Evolutionary conservation across 352 stramenopile genomes (phyloP), one percentile per base, ranked within the genome.

Genomic region (Pythium vanterpoolii): DNA sequence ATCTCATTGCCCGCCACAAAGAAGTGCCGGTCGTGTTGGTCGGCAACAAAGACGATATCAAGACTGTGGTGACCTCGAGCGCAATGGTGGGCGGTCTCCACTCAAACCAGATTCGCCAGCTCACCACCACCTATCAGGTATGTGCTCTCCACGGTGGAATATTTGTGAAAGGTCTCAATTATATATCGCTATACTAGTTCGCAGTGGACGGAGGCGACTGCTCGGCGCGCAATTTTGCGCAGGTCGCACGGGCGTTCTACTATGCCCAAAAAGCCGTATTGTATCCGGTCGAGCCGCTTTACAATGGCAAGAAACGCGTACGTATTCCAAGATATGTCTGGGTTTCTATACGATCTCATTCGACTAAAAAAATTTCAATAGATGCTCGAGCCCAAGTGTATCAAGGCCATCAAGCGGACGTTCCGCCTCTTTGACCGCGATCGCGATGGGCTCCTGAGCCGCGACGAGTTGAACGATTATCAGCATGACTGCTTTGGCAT

Each of bases 401-500:
- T 87, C 13, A 91, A 90, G 44, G 87, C 84, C 1, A 93, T 96
- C 50, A 95, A 90, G 55, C 77, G 88, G n/a, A 79, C 83, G 5
- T 96, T 96, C 50, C 86, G 86, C 1, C 65, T 96, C 28, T 96
- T 93, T 60, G 89, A 96, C 45, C 75, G 74, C 13, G 85, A 95
- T 54, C 79, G 81, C 33, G 87, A 83, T 39, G 88, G 87, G 0
- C 72, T 95, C 23, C 68, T 96, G 18, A 95, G 71, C 51, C 80
- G 89, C 8, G 80, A 93, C 14, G 88, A 96, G 56, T 72, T 96
- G 26, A 96, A 96, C 46, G 80, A 93, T 45, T 96, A 95, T 56
- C 88, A 96, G 64, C 79, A 93, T 39, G 81, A 90, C 54, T 96
- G 85, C 64, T 96, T 95, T 66, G 79, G 82, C 9, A 87, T 93